Percentiles rank a stretch among this genome's conserved stretches.
Evolutionary conservation across 768 basidiomycete genomes (phyloP).

Genomic region (Termitomyces titanicus): DNA sequence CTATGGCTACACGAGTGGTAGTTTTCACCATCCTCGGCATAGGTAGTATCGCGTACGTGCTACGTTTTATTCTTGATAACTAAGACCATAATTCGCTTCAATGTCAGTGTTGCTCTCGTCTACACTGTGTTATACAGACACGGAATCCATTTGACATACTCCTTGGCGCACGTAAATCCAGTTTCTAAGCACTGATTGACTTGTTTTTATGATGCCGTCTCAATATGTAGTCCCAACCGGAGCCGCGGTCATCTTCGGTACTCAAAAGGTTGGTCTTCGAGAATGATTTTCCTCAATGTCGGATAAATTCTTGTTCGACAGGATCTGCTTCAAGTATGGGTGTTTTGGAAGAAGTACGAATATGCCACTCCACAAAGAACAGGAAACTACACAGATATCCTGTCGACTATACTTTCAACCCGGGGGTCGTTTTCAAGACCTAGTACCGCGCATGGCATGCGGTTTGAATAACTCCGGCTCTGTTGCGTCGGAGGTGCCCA

Average conservation of each 20-base stretch:
- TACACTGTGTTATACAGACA: too few species aligned
- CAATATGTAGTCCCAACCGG: conserved; percentile 23
- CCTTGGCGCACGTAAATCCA: conserved; percentile 21
- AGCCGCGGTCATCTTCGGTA: conserved; percentile 26
- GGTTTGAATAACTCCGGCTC: too few species aligned
- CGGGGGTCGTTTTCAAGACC: not conserved
- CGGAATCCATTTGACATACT: conserved; percentile 26
- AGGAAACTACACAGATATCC: not conserved
- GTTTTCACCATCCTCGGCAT: conserved; percentile 24
- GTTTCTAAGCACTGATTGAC: not conserved
- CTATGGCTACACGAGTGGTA: conserved; percentile 26
- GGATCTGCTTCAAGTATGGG: conserved; percentile 15
- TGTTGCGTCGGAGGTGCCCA: too few species aligned
- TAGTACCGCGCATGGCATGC: not conserved
- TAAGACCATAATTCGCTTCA: not conserved
- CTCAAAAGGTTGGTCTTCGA: conserved; percentile 20
- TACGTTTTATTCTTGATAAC: not conserved
- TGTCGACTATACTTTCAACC: conserved; percentile 8
- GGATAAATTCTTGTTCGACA: not conserved
- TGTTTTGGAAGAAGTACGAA: conserved; percentile 13
- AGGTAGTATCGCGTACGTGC: conserved; percentile 12
- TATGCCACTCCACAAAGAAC: not conserved
- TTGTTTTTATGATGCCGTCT: not conserved
- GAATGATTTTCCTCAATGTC: not conserved
- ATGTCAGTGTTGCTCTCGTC: too few species aligned